A percentile compares a stretch with the other conserved stretches of the same genome.
phyloP scores from a whole-genome alignment of 305 asterid species.

The Solanum hybrid region DNA sequence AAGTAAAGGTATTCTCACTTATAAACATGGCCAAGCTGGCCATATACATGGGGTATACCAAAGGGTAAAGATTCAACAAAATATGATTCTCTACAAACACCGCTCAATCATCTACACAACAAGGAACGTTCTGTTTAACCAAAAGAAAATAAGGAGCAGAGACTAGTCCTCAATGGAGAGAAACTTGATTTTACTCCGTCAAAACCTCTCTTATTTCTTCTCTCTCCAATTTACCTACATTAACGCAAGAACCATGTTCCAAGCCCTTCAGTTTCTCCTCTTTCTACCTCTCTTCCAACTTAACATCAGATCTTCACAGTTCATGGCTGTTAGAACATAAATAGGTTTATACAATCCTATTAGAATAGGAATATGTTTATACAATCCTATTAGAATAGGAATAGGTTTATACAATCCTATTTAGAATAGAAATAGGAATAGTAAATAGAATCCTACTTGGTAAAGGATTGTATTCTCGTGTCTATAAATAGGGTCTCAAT shows the following conservation, averaged over 20 bases:
- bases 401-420: not conserved
- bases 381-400: not conserved
- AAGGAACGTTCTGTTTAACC: not conserved
- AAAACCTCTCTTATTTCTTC: not conserved
- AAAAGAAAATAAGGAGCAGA: not conserved
- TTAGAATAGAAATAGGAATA: not conserved
- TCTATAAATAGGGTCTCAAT: not conserved
- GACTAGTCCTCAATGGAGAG: not conserved
- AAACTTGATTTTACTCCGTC: not conserved
- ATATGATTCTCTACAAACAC: not conserved
- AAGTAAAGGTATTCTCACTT: not conserved
- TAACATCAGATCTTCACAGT: not conserved
- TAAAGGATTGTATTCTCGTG: not conserved
- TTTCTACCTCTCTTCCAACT: not conserved
- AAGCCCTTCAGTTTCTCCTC: not conserved
- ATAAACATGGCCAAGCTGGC: not conserved
- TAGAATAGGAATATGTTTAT: not conserved
- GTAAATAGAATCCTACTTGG: not conserved
- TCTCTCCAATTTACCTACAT: not conserved
- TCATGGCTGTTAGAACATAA: not conserved
- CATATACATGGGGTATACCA: not conserved
- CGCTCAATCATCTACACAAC: not conserved
- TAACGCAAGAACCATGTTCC: not conserved
- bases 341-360: not conserved
- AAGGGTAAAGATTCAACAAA: not conserved